Percentiles rank a stretch among this genome's conserved stretches.
Conservation (phyloP, 331 rosid genomes). For the Quercus phellos region DNA sequence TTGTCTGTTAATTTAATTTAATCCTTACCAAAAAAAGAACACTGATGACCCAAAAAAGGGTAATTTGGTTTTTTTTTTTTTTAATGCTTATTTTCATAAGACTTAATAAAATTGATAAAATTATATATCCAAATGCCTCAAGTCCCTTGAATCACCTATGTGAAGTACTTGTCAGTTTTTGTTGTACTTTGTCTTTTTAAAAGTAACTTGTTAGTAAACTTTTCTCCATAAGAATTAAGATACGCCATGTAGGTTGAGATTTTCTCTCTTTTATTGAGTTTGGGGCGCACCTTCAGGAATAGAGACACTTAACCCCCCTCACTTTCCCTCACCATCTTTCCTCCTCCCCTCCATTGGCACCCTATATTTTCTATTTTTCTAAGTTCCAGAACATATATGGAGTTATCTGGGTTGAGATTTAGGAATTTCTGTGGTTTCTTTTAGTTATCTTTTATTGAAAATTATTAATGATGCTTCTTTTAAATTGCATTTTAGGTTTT, state of each 20-base stretch:
- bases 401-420: no score
- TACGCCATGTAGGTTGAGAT: not conserved
- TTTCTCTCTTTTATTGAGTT: not conserved
- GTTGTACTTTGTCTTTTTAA: not conserved
- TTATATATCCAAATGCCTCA: not conserved
- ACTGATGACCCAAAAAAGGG: no score
- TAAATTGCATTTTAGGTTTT: not conserved
- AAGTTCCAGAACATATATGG: no score
- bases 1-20: not conserved
- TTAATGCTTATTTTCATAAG: not conserved
- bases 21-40: not conserved
- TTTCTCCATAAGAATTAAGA: not conserved
- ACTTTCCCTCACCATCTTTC: not conserved
- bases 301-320: not conserved
- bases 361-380: no score
- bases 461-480: not conserved
- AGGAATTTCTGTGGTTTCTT: not conserved
- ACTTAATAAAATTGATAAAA: not conserved
- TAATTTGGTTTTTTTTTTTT: no score
- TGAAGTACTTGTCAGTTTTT: not conserved
- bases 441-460: not conserved
- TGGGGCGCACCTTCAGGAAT: not conserved
- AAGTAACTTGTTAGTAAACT: not conserved
- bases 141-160: not conserved
- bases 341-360: not conserved